Evolutionary conservation across 352 stramenopile species (phyloP).

Genomic region (Pythium plurisporium): DNA sequence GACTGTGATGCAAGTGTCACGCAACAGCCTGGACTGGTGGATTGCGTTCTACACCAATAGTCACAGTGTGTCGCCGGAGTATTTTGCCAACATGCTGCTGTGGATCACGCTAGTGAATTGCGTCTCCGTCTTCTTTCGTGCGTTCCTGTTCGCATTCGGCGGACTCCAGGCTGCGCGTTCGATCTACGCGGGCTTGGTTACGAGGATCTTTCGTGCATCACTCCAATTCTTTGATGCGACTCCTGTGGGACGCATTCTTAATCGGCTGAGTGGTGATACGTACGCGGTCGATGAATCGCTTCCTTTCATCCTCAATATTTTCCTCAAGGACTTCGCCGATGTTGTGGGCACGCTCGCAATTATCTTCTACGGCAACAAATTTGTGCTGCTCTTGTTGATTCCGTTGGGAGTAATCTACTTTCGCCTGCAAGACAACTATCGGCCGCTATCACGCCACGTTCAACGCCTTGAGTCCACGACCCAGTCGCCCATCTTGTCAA

Average conservation of each 20-base stretch:
- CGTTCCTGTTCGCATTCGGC: slow-evolving; percentile 83
- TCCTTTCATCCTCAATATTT: slow-evolving; percentile 88
- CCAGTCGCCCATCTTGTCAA: slow-evolving; percentile 67
- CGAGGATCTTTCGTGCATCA: slow-evolving; percentile 47
- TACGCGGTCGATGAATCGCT: slow-evolving; percentile 85
- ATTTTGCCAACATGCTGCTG: slow-evolving; percentile 56
- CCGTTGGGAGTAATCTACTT: slow-evolving; percentile 70
- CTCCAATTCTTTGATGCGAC: slow-evolving; percentile 70
- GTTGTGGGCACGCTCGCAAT: slow-evolving; percentile 69
- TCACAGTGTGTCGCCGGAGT: slow-evolving; percentile 36
- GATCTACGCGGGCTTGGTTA: slow-evolving; percentile 56
- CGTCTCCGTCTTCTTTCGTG: slow-evolving; percentile 60
- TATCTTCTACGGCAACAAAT: slow-evolving; percentile 73
- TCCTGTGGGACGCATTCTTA: slow-evolving; percentile 64
- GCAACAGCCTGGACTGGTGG: slow-evolving; percentile 81
- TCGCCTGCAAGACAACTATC: slow-evolving; percentile 55
- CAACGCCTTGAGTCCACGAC: slow-evolving; percentile 64
- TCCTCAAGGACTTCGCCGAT: slow-evolving; percentile 75
- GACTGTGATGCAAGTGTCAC: slow-evolving; percentile 69
- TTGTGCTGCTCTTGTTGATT: slow-evolving; percentile 69
- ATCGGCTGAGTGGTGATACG: slow-evolving; percentile 75
- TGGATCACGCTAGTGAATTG: slow-evolving; percentile 69
- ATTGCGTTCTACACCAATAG: slow-evolving; percentile 76
- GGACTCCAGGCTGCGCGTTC: slow-evolving; percentile 60
- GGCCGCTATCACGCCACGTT: slow-evolving; percentile 68